Conservation (phyloP, 176 grass and related monocot genomes). For the Eragrostis curvula region DNA sequence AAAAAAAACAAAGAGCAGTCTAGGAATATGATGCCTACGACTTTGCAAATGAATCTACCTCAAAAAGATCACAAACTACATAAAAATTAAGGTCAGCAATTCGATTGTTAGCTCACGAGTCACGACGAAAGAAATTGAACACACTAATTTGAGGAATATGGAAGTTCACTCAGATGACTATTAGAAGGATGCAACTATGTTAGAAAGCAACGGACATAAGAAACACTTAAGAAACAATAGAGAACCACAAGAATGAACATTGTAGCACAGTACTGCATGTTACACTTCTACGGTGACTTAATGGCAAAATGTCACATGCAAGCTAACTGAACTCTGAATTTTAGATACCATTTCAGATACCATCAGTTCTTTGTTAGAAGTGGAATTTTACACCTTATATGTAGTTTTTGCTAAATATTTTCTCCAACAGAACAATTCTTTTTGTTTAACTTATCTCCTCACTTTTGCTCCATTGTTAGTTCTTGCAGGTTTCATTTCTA, state of each 20-base stretch:
- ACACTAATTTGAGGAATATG: neutral
- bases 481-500: no score
- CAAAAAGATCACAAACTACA: neutral
- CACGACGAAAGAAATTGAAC: no score
- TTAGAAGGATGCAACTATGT: neutral
- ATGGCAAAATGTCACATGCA: neutral
- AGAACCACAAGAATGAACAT: neutral
- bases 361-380: neutral
- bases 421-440: no score
- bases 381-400: neutral
- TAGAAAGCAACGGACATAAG: neutral
- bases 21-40: neutral
- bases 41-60: slow-evolving; percentile 3
- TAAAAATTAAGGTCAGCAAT: neutral
- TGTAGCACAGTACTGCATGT: neutral
- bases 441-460: no score
- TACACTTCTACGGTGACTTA: neutral
- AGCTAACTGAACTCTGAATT: neutral
- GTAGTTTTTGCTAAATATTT: neutral
- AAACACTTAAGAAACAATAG: slow-evolving; percentile 6
- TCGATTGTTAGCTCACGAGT: neutral
- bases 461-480: no score
- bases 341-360: neutral
- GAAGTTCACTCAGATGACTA: neutral
- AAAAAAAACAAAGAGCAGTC: no score